phyloP scores from a whole-genome alignment of 306 rosid species.

The Lathyrus aphaca region DNA sequence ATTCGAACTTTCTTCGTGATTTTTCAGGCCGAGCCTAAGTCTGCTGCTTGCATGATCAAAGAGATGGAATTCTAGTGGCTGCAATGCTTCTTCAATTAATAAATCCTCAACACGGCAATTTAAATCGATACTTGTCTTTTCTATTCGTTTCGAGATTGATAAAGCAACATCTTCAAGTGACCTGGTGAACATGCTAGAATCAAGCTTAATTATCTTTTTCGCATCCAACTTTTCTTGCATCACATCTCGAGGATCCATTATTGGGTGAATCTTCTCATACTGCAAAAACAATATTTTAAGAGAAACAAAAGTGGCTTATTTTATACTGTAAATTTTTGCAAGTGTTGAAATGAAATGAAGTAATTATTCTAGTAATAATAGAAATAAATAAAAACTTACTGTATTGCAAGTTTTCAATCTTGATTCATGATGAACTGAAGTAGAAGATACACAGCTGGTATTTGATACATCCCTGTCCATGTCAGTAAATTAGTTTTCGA shows the following conservation, averaged over 20 bases:
- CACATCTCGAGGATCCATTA: slow-evolving; percentile 50
- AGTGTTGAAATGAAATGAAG: slow-evolving; percentile 25
- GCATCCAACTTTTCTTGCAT: slow-evolving; percentile 38
- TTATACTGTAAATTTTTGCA: background rate
- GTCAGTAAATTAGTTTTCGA: slow-evolving; percentile 29
- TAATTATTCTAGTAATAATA: slow-evolving; percentile 15
- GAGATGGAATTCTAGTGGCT: slow-evolving; percentile 47
- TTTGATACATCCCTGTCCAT: slow-evolving; percentile 49
- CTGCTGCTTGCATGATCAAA: slow-evolving; percentile 45
- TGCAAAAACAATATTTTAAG: slow-evolving; percentile 38
- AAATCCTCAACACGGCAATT: slow-evolving; percentile 49
- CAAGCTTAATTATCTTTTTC: background rate
- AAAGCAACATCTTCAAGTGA: slow-evolving; percentile 41
- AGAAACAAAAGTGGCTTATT: slow-evolving; percentile 22
- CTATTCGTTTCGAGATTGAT: slow-evolving; percentile 43
- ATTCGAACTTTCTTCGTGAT: slow-evolving; percentile 43
- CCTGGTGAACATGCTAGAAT: slow-evolving; percentile 44
- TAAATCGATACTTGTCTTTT: slow-evolving; percentile 38
- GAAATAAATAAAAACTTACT: slow-evolving; percentile 41
- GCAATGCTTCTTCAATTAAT: slow-evolving; percentile 37
- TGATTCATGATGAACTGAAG: slow-evolving; percentile 39
- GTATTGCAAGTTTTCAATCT: slow-evolving; percentile 36
- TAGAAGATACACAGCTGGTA: slow-evolving; percentile 34
- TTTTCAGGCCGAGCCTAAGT: slow-evolving; percentile 40
- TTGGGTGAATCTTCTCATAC: slow-evolving; percentile 65